These are phyloP conservation scores for Phytopythium montanum DNA, from an alignment of 352 stramenopile genomes.

Conservation along the genomic window DNA sequence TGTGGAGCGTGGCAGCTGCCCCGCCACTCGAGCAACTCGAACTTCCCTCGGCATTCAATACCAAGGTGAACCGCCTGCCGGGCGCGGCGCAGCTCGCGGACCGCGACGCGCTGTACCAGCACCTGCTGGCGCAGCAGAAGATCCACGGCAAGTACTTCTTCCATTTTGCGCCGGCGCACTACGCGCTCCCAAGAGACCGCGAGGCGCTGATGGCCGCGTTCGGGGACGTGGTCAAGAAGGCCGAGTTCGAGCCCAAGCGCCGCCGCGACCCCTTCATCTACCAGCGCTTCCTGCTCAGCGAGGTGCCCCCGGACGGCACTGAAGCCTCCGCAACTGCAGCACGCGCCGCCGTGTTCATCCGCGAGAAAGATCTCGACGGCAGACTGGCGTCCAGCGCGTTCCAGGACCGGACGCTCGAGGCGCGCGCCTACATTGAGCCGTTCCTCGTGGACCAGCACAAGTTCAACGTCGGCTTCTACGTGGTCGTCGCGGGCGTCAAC, in stretches of 20 bases:
- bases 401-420: constrained; percentile 49
- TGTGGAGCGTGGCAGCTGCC: constrained; percentile 40
- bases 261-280: constrained; percentile 46
- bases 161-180: constrained; percentile 56
- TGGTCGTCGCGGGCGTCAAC: constrained; percentile 77
- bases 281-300: constrained; percentile 59
- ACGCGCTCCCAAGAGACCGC: constrained; percentile 57
- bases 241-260: constrained; percentile 52
- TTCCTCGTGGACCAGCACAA: constrained; percentile 86
- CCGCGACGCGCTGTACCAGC: constrained; percentile 33
- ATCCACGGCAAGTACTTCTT: constrained; percentile 65
- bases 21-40: constrained; percentile 35
- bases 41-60: constrained; percentile 33
- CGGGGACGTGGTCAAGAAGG: constrained; percentile 35
- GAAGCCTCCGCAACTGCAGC: constrained; percentile 20
- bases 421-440: constrained; percentile 80
- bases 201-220: constrained; percentile 44
- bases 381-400: constrained; percentile 42
- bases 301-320: constrained; percentile 27
- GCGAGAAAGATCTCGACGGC: constrained; percentile 38
- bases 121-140: constrained; percentile 41
- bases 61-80: constrained; percentile 74
- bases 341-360: constrained; percentile 35
- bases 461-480: constrained; percentile 87
- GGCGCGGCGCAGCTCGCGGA: constrained; percentile 42